A percentile compares a stretch with the other conserved stretches of the same genome.
Evolutionary conservation across 1,284 basidiomycete species (phyloP).

Genomic region (Microbotryum intermedium): DNA sequence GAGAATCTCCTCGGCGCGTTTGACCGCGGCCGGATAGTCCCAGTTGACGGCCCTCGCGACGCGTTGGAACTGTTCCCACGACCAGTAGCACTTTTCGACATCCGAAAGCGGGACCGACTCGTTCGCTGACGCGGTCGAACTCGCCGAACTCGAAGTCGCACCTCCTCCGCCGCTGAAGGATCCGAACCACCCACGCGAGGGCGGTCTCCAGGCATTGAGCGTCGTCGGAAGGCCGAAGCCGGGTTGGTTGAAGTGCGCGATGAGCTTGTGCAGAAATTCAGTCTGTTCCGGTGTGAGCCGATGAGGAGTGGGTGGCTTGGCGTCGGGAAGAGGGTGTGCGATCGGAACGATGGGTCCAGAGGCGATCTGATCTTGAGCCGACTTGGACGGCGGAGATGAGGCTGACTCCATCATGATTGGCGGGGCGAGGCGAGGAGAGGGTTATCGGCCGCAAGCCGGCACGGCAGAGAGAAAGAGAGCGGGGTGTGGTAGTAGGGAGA

Average conservation of each 20-base stretch:
- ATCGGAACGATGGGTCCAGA: not conserved
- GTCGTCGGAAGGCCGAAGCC: slow-evolving; percentile 20
- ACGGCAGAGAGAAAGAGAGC: not conserved
- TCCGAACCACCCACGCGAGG: not conserved
- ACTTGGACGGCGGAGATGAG: slow-evolving; percentile 2
- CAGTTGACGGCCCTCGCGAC: slow-evolving; percentile 41
- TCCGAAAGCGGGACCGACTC: slow-evolving; percentile 31
- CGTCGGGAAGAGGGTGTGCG: slow-evolving; percentile 7
- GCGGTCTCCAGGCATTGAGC: slow-evolving; percentile 7
- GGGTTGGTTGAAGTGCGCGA: slow-evolving; percentile 28
- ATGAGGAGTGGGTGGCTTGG: slow-evolving; percentile 11
- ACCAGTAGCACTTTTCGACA: slow-evolving; percentile 38
- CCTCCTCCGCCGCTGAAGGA: not conserved
- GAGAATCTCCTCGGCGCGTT: slow-evolving; percentile 39
- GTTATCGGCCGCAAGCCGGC: too few relatives aligned
- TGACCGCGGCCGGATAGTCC: slow-evolving; percentile 37
- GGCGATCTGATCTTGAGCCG: slow-evolving; percentile 7
- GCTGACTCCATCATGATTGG: not conserved
- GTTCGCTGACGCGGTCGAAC: not conserved
- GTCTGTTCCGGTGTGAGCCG: slow-evolving; percentile 10
- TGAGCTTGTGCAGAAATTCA: slow-evolving; percentile 23
- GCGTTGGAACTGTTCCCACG: slow-evolving; percentile 37
- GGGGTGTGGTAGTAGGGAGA: not conserved
- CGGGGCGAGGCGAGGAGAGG: not conserved
- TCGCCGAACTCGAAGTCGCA: too few relatives aligned